phyloP scores from a whole-genome alignment of 371 early-diverging fungal species.

The Rhizopus stolonifer region DNA sequence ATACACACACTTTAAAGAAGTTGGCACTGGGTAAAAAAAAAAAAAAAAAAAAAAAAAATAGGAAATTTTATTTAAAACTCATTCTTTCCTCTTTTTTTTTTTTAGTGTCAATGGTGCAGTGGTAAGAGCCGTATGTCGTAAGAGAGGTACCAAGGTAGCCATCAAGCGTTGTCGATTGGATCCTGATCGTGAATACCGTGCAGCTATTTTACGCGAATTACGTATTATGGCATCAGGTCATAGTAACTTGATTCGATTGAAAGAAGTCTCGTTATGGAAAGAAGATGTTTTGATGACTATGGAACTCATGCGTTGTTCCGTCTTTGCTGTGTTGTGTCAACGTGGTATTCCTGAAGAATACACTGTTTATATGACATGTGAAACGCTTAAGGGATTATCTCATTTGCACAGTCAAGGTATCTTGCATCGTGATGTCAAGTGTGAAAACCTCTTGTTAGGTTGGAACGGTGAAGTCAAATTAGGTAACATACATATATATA shows the following conservation, averaged over 20 bases:
- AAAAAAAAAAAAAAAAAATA: too few relatives aligned
- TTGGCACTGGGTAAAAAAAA: constrained; percentile 43
- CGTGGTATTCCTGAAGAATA: constrained; percentile 46
- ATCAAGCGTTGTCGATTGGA: constrained; percentile 49
- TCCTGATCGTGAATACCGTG: constrained; percentile 45
- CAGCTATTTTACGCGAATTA: constrained; percentile 45
- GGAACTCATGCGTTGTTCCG: constrained; percentile 50
- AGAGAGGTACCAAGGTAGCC: constrained; percentile 32
- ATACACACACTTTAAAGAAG: constrained; percentile 38
- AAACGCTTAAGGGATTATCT: constrained; percentile 40
- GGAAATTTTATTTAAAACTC: too few relatives aligned
- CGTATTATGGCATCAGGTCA: constrained; percentile 50
- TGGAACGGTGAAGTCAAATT: constrained; percentile 51
- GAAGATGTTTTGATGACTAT: constrained; percentile 48
- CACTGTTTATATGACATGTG: constrained; percentile 38
- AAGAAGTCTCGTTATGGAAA: constrained; percentile 41
- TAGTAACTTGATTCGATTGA: constrained; percentile 39
- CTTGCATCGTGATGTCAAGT: constrained; percentile 53
- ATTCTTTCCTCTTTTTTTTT: neutral
- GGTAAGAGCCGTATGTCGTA: constrained; percentile 35
- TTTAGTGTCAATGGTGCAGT: constrained; percentile 49
- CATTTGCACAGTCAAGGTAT: constrained; percentile 45
- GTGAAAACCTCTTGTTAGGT: constrained; percentile 50
- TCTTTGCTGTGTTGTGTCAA: constrained; percentile 47
- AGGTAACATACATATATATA: constrained; percentile 20